phyloP scores from a whole-genome alignment of 2,329 filamentous ascomycete species.

The Diaporthe destruens region DNA sequence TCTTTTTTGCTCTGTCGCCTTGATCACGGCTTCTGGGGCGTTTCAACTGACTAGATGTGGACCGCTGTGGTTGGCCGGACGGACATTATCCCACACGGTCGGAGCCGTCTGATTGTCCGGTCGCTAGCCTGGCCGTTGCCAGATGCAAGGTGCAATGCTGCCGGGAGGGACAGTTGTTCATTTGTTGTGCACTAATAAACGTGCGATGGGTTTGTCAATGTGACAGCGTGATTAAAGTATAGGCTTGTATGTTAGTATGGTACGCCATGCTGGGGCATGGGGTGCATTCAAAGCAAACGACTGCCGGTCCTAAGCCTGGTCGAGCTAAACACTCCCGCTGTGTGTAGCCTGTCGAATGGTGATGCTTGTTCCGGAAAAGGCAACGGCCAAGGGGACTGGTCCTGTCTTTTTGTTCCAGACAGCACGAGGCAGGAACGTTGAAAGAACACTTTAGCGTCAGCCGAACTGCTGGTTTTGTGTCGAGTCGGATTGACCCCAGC shows the following conservation, averaged over 20 bases:
- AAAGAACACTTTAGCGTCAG: conserved; percentile 28
- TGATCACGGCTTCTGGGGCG: conserved; percentile 30
- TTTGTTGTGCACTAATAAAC: neutral
- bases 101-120: conserved; percentile 9
- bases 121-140: conserved; percentile 4
- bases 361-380: conserved; percentile 20
- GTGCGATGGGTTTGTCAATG: neutral
- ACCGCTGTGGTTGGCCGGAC: conserved; percentile 11
- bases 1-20: neutral
- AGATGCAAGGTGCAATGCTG: conserved; percentile 13
- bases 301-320: conserved; percentile 22
- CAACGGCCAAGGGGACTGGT: conserved; percentile 20
- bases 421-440: conserved; percentile 28
- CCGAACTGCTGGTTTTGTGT: neutral
- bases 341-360: neutral
- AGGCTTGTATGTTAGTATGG: neutral
- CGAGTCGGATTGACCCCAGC: neutral
- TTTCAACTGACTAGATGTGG: conserved; percentile 33
- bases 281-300: neutral
- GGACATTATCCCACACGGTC: conserved; percentile 10
- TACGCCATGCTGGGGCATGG: neutral
- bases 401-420: conserved; percentile 10
- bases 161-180: neutral
- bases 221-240: too few relatives aligned
- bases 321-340: conserved; percentile 13